Base-by-base conservation (phyloP, 805 yeast species). In the Candida broadrunensis region DNA sequence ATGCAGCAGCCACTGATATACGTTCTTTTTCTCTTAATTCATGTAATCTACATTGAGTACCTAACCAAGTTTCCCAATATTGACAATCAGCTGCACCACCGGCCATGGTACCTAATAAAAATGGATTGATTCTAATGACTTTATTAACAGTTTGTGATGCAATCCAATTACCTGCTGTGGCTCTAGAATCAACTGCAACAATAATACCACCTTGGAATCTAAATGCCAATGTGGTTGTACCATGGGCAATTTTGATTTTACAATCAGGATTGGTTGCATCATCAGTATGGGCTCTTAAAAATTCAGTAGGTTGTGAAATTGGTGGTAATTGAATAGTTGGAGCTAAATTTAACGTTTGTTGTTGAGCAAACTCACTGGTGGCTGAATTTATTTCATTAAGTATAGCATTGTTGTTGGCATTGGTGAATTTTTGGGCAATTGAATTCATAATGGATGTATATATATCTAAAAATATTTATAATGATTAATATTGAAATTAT, bases 11-110 rank as follows among this genome's bases (percentile, higher is more conserved):
- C 29, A 91, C 98, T 4, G 93, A 81, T 50, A 93, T 93, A 55
- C 99, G 80, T 67, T 89, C 91, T 67, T 91, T 90, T 63, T 91
- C 93, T 60, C 96, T 80, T 56, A 93, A 76, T 65, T 93, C 99
- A 64, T 90, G 95, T 55, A 93, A 69, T 57, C 99, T 76, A 72
- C 98, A 91, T 68, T 93, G 97, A 14, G 96, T 73, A 47, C 99
- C 99, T 45, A 93, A 77, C 98, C 98, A 93, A 27, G 97, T 88
- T 70, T 93, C 98, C 99, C 99, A 93, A 67, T 75, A 93, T 65
- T 93, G 99, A 75, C 99, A 93, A 69, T 93, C 99, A 24, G 98
- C 98, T 37, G 99, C 99, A 72, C 98, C 98, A 69, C 99, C 99
- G 25, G 99, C 99, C 97, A 93, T 83, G 16, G 99, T 93, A 50